Percentiles rank a stretch among this genome's conserved stretches.
Conservation (phyloP, 2,329 filamentous ascomycete genomes). For the Hypomyces rosellus region DNA sequence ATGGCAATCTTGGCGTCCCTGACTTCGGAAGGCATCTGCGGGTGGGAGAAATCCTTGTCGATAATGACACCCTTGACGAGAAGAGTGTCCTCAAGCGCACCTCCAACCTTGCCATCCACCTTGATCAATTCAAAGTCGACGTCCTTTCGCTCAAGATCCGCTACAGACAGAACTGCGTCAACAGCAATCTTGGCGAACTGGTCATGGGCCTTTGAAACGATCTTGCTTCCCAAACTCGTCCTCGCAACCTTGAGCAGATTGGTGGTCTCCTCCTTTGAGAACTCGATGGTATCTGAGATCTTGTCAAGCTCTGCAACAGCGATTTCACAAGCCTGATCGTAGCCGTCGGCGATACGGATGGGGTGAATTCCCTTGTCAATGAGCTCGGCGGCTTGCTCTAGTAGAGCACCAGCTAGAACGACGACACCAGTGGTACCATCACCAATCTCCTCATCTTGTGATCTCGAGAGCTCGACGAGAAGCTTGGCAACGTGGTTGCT, state of each 20-base stretch:
- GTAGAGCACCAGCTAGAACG: constrained; percentile 84
- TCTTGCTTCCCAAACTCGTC: constrained; percentile 96
- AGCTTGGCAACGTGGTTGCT: constrained; percentile 97
- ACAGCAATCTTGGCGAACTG: constrained; percentile 97
- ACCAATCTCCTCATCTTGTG: constrained; percentile 97
- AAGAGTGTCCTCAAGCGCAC: constrained; percentile 84
- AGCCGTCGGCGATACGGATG: constrained; percentile 96
- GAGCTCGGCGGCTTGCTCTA: constrained; percentile 94
- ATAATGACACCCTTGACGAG: constrained; percentile 97
- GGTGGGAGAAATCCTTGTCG: constrained; percentile 99
- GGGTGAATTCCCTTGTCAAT: constrained; percentile 99
- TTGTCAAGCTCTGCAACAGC: constrained; percentile 86
- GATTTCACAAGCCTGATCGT: constrained; percentile 95
- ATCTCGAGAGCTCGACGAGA: constrained; percentile 93
- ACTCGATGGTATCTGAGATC: constrained; percentile 87
- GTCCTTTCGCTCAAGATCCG: constrained; percentile 90
- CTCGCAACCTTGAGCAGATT: constrained; percentile 93
- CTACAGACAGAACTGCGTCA: constrained; percentile 92
- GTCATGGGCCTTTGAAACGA: constrained; percentile 97
- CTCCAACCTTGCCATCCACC: constrained; percentile 96
- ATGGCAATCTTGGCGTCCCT: constrained; percentile 95
- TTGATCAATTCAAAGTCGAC: constrained; percentile 99
- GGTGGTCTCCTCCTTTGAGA: constrained; percentile 69
- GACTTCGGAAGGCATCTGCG: constrained; percentile 96
- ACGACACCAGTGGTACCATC: constrained; percentile 98